Evolutionary conservation across 2,329 filamentous ascomycete species (phyloP).

Genomic region (Paecilomyces formosus): DNA sequence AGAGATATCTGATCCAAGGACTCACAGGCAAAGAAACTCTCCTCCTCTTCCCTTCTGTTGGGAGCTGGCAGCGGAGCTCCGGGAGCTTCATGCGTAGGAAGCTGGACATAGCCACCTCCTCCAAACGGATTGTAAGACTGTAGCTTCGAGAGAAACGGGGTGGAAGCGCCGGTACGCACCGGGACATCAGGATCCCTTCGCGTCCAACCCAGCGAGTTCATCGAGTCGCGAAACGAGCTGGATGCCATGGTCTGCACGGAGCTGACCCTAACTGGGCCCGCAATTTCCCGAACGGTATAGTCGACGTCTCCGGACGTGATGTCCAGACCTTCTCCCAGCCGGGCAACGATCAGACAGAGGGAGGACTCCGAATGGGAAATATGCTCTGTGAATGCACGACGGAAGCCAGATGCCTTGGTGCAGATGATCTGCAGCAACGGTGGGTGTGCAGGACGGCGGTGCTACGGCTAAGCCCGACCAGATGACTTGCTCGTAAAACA

Average conservation of each 20-base stretch:
- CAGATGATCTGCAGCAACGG: constrained; percentile 43
- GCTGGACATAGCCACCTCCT: constrained; percentile 74
- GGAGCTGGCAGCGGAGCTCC: constrained; percentile 82
- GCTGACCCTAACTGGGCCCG: background rate
- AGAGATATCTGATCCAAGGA: constrained; percentile 16
- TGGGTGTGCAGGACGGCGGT: constrained; percentile 15
- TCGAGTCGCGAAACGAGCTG: constrained; percentile 81
- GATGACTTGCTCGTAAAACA: constrained; percentile 22
- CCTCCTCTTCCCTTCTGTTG: constrained; percentile 82
- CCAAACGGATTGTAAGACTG: constrained; percentile 84
- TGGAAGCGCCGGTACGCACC: constrained; percentile 60
- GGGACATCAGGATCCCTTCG: constrained; percentile 71
- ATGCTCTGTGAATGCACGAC: constrained; percentile 40
- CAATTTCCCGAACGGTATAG: background rate
- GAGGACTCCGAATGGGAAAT: constrained; percentile 14
- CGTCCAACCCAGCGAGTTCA: constrained; percentile 92
- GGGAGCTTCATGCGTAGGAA: constrained; percentile 75
- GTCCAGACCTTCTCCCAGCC: constrained; percentile 5
- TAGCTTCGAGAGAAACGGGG: constrained; percentile 71
- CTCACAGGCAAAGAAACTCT: constrained; percentile 94
- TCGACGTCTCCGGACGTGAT: background rate
- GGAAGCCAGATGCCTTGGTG: constrained; percentile 31
- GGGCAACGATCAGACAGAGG: constrained; percentile 6
- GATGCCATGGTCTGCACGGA: constrained; percentile 60
- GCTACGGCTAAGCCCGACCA: constrained; percentile 20